These are phyloP conservation scores for Sporothrix sp. DNA, from an alignment of 2,329 filamentous ascomycete genomes.

Conservation along the genomic window DNA sequence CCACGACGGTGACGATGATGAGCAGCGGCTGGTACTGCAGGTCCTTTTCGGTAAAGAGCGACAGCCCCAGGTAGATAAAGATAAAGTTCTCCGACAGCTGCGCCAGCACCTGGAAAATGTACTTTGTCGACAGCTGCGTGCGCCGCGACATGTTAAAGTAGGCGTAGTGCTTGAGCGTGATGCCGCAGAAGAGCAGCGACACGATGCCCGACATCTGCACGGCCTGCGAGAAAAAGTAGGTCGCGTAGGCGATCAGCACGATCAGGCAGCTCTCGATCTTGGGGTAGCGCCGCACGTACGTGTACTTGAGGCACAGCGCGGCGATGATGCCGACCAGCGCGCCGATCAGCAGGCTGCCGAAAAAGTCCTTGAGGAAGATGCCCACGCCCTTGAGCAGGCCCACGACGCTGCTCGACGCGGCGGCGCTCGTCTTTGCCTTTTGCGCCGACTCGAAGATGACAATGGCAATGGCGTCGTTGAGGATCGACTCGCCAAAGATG, in stretches of 20 bases:
- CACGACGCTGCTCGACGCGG: constrained; percentile 62
- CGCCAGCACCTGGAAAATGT: constrained; percentile 87
- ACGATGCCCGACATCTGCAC: constrained; percentile 96
- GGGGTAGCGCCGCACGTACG: constrained; percentile 80
- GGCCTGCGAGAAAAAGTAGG: constrained; percentile 96
- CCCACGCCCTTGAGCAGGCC: constrained; percentile 87
- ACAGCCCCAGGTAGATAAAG: constrained; percentile 95
- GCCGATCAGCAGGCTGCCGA: constrained; percentile 84
- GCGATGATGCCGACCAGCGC: constrained; percentile 78
- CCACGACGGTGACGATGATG: constrained; percentile 83
- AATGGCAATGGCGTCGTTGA: constrained; percentile 97
- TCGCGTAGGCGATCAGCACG: constrained; percentile 87
- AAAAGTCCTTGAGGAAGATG: constrained; percentile 92
- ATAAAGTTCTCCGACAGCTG: constrained; percentile 99
- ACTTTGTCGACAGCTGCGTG: constrained; percentile 96
- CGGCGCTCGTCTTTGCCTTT: constrained; percentile 70
- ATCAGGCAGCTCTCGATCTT: constrained; percentile 96
- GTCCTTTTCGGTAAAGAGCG: constrained; percentile 82
- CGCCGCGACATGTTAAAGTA: constrained; percentile 99
- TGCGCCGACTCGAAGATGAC: constrained; percentile 97
- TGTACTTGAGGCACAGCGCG: constrained; percentile 86
- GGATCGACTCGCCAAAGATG: constrained; percentile 95
- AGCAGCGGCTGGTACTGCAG: constrained; percentile 89
- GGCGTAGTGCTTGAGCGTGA: constrained; percentile 96
- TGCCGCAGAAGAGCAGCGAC: constrained; percentile 92